Percentiles rank a stretch among this genome's conserved stretches.
These are phyloP conservation scores for Bipolaris sorokiniana DNA, from an alignment of 2,329 filamentous ascomycete genomes.

Conservation along the genomic window DNA sequence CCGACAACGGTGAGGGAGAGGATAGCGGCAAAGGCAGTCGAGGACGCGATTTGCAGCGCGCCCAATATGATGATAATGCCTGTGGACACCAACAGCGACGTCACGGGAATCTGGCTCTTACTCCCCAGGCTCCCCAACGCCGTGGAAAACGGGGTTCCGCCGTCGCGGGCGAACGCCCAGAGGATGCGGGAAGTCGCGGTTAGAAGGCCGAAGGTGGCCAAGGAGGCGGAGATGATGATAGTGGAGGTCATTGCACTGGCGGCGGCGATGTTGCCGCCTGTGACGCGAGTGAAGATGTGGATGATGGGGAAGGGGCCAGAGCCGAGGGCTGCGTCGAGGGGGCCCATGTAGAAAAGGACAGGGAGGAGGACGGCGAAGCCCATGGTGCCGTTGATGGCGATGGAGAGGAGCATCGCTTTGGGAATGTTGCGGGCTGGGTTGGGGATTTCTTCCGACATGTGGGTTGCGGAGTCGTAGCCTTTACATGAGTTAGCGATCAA, in stretches of 20 bases:
- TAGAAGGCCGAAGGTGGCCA: slow-evolving; percentile 9
- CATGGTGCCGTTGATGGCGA: slow-evolving; percentile 42
- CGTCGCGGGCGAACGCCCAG: slow-evolving; percentile 32
- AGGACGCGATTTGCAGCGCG: slow-evolving; percentile 27
- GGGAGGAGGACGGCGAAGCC: slow-evolving; percentile 46
- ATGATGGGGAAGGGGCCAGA: slow-evolving; percentile 47
- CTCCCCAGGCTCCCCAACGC: slow-evolving; percentile 20
- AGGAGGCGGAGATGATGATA: slow-evolving; percentile 29
- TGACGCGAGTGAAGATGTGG: slow-evolving; percentile 35
- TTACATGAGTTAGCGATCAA: not conserved
- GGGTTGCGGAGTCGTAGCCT: slow-evolving; percentile 10
- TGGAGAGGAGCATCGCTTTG: slow-evolving; percentile 10
- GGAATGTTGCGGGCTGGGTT: slow-evolving; percentile 5
- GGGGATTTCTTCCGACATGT: slow-evolving; percentile 8
- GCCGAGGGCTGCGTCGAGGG: slow-evolving; percentile 38
- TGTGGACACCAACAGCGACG: slow-evolving; percentile 19
- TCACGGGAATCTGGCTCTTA: slow-evolving; percentile 25
- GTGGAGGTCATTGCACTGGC: slow-evolving; percentile 26
- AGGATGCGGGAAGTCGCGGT: slow-evolving; percentile 35
- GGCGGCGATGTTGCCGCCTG: not conserved
- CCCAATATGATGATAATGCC: slow-evolving; percentile 15
- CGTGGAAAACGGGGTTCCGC: slow-evolving; percentile 43
- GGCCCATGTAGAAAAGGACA: slow-evolving; percentile 45
- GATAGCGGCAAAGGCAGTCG: slow-evolving; percentile 29
- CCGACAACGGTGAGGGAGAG: slow-evolving; percentile 26